phyloP scores from a whole-genome alignment of 495 filamentous ascomycete species.

The Neurospora hispaniola region DNA sequence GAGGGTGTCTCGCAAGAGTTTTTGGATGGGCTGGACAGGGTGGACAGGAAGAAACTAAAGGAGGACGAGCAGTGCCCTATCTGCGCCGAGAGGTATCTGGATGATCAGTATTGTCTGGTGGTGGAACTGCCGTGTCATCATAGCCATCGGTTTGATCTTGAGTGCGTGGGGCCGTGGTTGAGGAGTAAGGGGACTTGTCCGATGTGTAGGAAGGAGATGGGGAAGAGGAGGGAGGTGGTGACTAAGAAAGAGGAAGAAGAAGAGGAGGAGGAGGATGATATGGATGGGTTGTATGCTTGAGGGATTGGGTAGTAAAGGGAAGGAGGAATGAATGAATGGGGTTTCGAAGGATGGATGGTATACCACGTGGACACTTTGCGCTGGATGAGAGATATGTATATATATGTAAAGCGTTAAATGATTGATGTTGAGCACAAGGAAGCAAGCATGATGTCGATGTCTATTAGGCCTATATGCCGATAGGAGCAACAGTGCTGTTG shows the following conservation, averaged over 20 bases:
- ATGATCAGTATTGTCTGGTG: slow-evolving; percentile 71
- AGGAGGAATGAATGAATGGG: too few species aligned
- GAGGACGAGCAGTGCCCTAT: slow-evolving; percentile 69
- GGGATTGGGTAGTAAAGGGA: background rate
- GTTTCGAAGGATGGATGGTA: too few species aligned
- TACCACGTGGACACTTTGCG: background rate
- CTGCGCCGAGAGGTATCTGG: slow-evolving; percentile 72
- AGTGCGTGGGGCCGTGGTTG: slow-evolving; percentile 92
- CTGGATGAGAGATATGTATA: background rate
- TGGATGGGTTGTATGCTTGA: slow-evolving; percentile 68
- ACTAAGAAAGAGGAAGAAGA: slow-evolving; percentile 35
- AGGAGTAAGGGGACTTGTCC: slow-evolving; percentile 82
- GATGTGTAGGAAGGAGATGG: slow-evolving; percentile 67
- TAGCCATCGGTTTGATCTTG: slow-evolving; percentile 78
- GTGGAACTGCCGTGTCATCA: slow-evolving; percentile 78
- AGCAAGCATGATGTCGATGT: background rate
- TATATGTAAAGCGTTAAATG: background rate
- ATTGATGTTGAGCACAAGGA: background rate
- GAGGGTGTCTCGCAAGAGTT: slow-evolving; percentile 71
- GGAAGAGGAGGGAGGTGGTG: slow-evolving; percentile 57
- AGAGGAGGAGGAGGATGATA: slow-evolving; percentile 52
- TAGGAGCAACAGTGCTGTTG: background rate
- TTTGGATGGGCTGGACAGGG: slow-evolving; percentile 70
- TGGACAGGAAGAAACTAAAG: slow-evolving; percentile 58
- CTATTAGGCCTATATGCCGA: background rate